Evolutionary conservation across 2,329 filamentous ascomycete genomes (phyloP), one percentile per base, ranked within the genome.

Genomic region (Alternaria solani): DNA sequence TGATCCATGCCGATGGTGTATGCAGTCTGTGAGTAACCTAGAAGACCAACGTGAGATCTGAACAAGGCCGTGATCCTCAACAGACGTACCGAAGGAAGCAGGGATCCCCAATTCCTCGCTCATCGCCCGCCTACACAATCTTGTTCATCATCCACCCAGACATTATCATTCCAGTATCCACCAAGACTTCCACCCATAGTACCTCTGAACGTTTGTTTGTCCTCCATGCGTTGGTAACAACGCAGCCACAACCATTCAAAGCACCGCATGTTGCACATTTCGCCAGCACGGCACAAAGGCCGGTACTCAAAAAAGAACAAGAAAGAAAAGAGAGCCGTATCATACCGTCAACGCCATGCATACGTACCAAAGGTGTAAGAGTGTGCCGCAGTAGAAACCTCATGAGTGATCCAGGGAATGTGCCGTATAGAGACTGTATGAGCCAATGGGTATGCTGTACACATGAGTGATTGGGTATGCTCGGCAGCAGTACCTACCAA

Each of bases 21-120:
- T 23, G 48, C 58, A 16, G 43, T 51, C 16, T 38, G 59, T 59
- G 44, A 53, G 43, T 52, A 43, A 55, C 60, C 64, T 65, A 14
- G 46, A 60, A 60, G 55, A 64, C 51, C 53, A 62, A 51, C 52
- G 67, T 65, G 66, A 68, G 66, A 67, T 66, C 43, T 62, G 62
- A 66, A 61, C 57, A 46, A 56, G 48, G 57, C 28, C 46, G 36
- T 57, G 54, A 54, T 56, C 63, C 57, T 42, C 55, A 65, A 64
- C 67, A 54, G 57, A 69, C 66, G 61, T 65, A 64, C 65, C 60
- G 44, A 62, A 30, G 48, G 28, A 48, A 34, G 14, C 30, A 38
- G 16, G 51, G 38, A 34, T 53, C 56, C 60, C 47, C 23, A 61
- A 52, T 41, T 18, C 51, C 20, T 38, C 42, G 28, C 18, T n/a